Evolutionary conservation across 2,329 filamentous ascomycete species (phyloP).

Genomic region (Botryotinia convoluta): DNA sequence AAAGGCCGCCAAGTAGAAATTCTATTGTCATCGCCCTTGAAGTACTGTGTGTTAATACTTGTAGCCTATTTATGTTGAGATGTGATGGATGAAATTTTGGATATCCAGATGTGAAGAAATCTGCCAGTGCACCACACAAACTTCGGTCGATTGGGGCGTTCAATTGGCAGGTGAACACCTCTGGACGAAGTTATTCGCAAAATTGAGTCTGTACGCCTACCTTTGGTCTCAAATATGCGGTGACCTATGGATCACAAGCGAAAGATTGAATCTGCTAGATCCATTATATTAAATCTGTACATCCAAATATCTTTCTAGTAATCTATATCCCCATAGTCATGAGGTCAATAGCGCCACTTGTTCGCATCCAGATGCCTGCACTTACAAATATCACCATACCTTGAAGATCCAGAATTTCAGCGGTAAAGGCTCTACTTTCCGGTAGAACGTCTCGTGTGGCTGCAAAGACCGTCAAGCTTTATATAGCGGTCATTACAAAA

Average conservation of each 20-base stretch:
- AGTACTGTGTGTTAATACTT: too few species aligned
- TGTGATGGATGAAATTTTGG: too few species aligned
- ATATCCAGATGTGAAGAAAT: too few species aligned
- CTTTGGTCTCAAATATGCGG: not conserved
- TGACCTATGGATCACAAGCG: not conserved
- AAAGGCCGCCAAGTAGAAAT: too few species aligned
- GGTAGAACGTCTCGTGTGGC: not conserved
- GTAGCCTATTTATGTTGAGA: too few species aligned
- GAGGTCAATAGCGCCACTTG: rapidly evolving
- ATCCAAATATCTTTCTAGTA: not conserved
- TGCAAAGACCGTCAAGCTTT: not conserved
- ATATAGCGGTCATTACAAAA: not conserved
- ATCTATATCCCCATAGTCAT: not conserved
- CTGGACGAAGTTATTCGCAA: not conserved
- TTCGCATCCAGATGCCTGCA: not conserved
- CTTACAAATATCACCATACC: not conserved
- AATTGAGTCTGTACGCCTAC: not conserved
- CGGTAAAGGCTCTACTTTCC: not conserved
- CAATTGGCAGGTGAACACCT: not conserved
- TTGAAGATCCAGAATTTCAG: not conserved
- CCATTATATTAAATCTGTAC: not conserved
- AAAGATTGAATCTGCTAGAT: not conserved
- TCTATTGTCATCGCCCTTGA: too few species aligned
- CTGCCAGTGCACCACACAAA: too few species aligned
- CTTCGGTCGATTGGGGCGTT: too few species aligned